Conservation (phyloP, 495 filamentous ascomycete species). For the Penicillium cinerascens region DNA sequence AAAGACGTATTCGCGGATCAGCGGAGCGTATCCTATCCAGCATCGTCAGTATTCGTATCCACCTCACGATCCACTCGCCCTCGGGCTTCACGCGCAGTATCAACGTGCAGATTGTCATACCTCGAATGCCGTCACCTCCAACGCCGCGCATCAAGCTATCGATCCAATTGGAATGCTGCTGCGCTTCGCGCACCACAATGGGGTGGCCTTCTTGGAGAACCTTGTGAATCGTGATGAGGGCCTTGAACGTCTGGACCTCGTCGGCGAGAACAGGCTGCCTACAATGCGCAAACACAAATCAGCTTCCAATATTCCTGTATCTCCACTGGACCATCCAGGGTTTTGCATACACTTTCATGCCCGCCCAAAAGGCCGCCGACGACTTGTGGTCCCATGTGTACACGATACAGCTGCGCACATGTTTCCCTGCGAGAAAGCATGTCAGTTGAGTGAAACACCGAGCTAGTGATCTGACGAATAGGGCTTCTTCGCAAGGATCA, state of each 20-base stretch:
- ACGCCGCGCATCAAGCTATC: slow-evolving; percentile 87
- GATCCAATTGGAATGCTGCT: slow-evolving; percentile 84
- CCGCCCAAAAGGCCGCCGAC: slow-evolving; percentile 91
- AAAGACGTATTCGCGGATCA: slow-evolving; percentile 94
- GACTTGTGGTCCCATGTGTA: slow-evolving; percentile 99
- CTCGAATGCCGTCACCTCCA: slow-evolving; percentile 78
- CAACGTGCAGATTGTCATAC: slow-evolving; percentile 33
- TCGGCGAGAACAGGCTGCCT: slow-evolving; percentile 95
- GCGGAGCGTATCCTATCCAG: slow-evolving; percentile 71
- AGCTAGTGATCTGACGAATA: not conserved
- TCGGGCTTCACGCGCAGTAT: not conserved
- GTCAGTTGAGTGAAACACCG: slow-evolving; percentile 11
- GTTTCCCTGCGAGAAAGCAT: slow-evolving; percentile 59
- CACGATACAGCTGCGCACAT: slow-evolving; percentile 96
- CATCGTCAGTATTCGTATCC: slow-evolving; percentile 10
- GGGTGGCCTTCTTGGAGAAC: slow-evolving; percentile 96
- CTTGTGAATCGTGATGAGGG: slow-evolving; percentile 89
- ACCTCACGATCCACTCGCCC: not conserved
- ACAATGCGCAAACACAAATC: slow-evolving; percentile 10
- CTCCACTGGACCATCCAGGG: not conserved
- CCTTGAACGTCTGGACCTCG: slow-evolving; percentile 92
- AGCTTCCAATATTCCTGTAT: not conserved
- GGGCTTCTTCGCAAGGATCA: not conserved
- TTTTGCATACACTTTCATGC: slow-evolving; percentile 87
- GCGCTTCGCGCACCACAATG: slow-evolving; percentile 78